Conservation (phyloP, 768 basidiomycete species). For the Russula sp. region DNA sequence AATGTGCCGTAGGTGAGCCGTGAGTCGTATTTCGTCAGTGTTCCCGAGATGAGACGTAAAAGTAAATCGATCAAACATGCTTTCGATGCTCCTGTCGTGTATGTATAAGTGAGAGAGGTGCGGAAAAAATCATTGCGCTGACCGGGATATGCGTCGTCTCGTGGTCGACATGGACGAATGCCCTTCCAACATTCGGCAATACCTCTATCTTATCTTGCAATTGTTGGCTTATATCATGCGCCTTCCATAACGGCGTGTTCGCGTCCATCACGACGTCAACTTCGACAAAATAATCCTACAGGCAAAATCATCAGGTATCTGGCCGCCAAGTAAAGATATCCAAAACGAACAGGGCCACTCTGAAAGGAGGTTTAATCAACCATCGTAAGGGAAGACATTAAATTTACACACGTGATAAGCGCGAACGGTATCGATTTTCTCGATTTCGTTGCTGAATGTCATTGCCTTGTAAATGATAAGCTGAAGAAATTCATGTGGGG, state of each 20-base stretch:
- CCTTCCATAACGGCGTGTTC: slow-evolving; percentile 83
- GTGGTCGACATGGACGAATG: slow-evolving; percentile 94
- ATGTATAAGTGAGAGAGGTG: slow-evolving; percentile 8
- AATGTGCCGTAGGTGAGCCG: not conserved
- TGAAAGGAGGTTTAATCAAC: slow-evolving; percentile 31
- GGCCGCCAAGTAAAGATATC: not conserved
- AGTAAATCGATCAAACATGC: slow-evolving; percentile 26
- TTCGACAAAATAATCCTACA: slow-evolving; percentile 87
- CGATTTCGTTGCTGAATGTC: slow-evolving; percentile 85
- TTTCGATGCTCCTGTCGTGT: slow-evolving; percentile 47
- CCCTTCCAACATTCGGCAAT: slow-evolving; percentile 85
- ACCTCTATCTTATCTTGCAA: slow-evolving; percentile 87
- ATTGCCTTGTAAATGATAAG: slow-evolving; percentile 88
- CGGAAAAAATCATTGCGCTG: slow-evolving; percentile 28
- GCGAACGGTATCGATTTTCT: slow-evolving; percentile 85
- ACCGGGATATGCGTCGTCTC: slow-evolving; percentile 81
- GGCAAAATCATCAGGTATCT: slow-evolving; percentile 12
- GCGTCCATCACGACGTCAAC: slow-evolving; percentile 92
- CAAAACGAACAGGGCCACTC: slow-evolving; percentile 65
- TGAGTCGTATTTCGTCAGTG: not conserved
- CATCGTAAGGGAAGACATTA: not conserved
- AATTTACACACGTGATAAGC: slow-evolving; percentile 75
- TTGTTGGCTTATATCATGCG: slow-evolving; percentile 81
- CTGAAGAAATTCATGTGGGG: slow-evolving; percentile 86
- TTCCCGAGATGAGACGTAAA: not conserved